These are phyloP conservation scores for Coprinopsis marcescibilis DNA, from an alignment of 768 basidiomycete species.

Conservation along the genomic window DNA sequence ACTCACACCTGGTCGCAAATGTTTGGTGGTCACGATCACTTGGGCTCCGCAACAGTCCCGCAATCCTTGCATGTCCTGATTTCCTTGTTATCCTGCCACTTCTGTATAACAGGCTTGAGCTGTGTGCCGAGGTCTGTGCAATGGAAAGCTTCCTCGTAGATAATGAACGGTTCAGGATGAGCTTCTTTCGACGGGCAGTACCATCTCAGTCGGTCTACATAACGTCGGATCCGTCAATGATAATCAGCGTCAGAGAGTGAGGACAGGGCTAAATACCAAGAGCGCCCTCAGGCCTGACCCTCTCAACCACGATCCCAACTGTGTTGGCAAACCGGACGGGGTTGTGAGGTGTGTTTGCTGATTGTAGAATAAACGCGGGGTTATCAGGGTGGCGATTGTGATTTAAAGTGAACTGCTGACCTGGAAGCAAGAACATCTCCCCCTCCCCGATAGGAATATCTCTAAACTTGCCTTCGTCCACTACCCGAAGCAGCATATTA, in stretches of 20 bases:
- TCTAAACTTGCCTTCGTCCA: conserved; percentile 72
- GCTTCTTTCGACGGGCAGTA: conserved; percentile 68
- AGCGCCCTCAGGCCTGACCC: conserved; percentile 68
- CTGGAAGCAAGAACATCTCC: conserved; percentile 94
- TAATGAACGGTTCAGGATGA: conserved; percentile 40
- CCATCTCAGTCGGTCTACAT: conserved; percentile 83
- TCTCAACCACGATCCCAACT: conserved; percentile 87
- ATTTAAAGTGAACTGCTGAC: conserved; percentile 29
- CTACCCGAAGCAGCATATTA: conserved; percentile 81
- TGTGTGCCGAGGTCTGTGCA: conserved; percentile 90
- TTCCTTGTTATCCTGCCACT: conserved; percentile 66
- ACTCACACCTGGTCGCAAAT: neutral
- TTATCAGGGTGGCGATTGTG: neutral
- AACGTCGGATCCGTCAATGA: neutral
- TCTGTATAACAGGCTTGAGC: conserved; percentile 84
- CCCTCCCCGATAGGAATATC: conserved; percentile 92
- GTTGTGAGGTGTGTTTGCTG: conserved; percentile 95
- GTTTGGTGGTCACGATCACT: conserved; percentile 19
- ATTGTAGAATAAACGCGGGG: neutral
- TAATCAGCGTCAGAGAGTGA: neutral
- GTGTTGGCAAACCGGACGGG: conserved; percentile 89
- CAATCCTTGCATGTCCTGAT: conserved; percentile 70
- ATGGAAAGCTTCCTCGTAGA: conserved; percentile 73
- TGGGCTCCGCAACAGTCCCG: conserved; percentile 40
- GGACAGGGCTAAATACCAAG: conserved; percentile 43